Conservation (phyloP, 352 stramenopile genomes). For the Phytophthora sansomeana region DNA sequence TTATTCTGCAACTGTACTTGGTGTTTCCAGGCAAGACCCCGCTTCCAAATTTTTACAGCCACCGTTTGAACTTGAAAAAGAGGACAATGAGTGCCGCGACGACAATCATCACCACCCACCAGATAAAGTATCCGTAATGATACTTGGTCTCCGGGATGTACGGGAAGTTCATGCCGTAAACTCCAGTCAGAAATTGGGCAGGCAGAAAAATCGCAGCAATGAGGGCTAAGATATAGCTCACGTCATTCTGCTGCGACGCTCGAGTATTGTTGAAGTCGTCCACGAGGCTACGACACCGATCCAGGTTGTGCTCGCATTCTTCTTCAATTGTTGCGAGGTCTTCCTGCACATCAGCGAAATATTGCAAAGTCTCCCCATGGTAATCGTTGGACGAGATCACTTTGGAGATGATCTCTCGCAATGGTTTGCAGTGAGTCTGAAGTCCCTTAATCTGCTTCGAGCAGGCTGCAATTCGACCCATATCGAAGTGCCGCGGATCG, state of each 20-base stretch:
- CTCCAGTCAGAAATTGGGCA: conserved; percentile 81
- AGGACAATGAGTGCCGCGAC: conserved; percentile 48
- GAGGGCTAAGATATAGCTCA: conserved; percentile 79
- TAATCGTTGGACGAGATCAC: conserved; percentile 73
- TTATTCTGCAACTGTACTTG: not conserved
- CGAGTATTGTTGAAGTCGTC: conserved; percentile 75
- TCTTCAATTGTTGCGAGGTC: conserved; percentile 75
- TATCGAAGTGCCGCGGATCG: conserved; percentile 61
- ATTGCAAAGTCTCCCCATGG: conserved; percentile 67
- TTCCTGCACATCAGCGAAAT: conserved; percentile 85
- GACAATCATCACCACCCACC: conserved; percentile 65
- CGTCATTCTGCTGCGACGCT: conserved; percentile 66
- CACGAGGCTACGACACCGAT: conserved; percentile 62
- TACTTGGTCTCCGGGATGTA: conserved; percentile 79
- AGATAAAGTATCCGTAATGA: conserved; percentile 77
- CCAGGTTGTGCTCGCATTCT: conserved; percentile 79
- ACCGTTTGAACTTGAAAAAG: conserved; percentile 75
- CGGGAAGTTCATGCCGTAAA: conserved; percentile 91
- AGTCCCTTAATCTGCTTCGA: conserved; percentile 75
- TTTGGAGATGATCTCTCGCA: conserved; percentile 68
- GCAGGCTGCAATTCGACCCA: conserved; percentile 50
- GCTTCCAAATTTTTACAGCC: conserved; percentile 34
- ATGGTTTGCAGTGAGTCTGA: conserved; percentile 68
- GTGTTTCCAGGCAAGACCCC: not conserved
- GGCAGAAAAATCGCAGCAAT: conserved; percentile 83